phyloP scores from a whole-genome alignment of 768 basidiomycete genomes.

The Leccinum variicolor region DNA sequence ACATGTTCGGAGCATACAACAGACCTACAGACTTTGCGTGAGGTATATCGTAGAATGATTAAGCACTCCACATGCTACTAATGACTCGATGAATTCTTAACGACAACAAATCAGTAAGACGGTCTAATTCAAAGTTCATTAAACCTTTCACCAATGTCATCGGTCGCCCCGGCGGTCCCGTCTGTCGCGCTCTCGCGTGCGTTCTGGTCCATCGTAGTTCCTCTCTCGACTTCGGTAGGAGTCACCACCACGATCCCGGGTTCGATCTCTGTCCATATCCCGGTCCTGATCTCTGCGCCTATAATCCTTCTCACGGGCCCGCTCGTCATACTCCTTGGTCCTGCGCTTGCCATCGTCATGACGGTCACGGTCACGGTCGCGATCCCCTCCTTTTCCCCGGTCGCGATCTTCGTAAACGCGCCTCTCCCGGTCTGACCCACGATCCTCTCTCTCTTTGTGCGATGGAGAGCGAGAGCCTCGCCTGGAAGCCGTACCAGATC shows the following conservation, averaged over 20 bases:
- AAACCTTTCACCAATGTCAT: background rate
- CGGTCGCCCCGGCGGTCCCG: slow-evolving; percentile 13
- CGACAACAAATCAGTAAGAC: background rate
- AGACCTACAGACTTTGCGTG: background rate
- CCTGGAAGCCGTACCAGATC: slow-evolving; percentile 42
- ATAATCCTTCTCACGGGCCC: slow-evolving; percentile 10
- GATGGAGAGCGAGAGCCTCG: slow-evolving; percentile 50
- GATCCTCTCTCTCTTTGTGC: slow-evolving; percentile 17
- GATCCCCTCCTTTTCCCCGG: slow-evolving; percentile 8
- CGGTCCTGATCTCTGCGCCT: slow-evolving; percentile 21
- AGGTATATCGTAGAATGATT: background rate
- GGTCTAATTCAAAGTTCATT: background rate
- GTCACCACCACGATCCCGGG: slow-evolving; percentile 22
- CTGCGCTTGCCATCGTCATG: slow-evolving; percentile 12
- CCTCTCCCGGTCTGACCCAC: slow-evolving; percentile 5
- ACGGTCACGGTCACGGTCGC: slow-evolving; percentile 5
- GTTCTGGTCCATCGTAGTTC: slow-evolving; percentile 10
- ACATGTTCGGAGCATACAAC: background rate
- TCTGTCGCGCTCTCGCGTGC: slow-evolving; percentile 17
- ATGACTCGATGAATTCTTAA: background rate
- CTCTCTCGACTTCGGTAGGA: slow-evolving; percentile 28
- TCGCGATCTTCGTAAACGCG: slow-evolving; percentile 15
- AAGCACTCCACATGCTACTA: background rate
- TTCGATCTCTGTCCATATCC: slow-evolving; percentile 26
- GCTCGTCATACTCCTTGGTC: slow-evolving; percentile 11